Percentiles rank a stretch among this genome's conserved stretches.
Conservation (phyloP, 1,284 basidiomycete genomes). For the Fomitopsis palustris region DNA sequence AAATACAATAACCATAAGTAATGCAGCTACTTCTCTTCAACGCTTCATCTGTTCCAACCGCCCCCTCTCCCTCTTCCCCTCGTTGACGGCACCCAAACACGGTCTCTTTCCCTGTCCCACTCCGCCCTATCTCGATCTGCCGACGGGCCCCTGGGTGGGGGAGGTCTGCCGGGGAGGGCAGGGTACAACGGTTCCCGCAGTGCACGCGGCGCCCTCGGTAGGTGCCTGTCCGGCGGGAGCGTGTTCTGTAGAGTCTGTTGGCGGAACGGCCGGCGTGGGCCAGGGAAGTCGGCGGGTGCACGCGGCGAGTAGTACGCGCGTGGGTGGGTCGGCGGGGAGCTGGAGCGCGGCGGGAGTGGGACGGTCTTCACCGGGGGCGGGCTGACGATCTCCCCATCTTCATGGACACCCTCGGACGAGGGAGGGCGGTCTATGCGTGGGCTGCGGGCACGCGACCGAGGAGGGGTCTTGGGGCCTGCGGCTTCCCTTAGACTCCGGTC, state of each 20-base stretch:
- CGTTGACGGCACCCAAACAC: conserved; percentile 1
- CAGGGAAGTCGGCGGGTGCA: conserved; percentile 18
- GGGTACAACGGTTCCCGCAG: conserved; percentile 32
- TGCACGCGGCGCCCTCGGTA: conserved; percentile 54
- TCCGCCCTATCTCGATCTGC: conserved; percentile 6
- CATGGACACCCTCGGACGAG: conserved; percentile 33
- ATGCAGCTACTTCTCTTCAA: neutral
- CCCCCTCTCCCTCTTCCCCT: neutral
- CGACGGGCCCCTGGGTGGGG: conserved; percentile 39
- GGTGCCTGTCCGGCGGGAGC: conserved; percentile 29
- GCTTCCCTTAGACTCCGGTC: neutral
- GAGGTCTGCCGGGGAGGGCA: conserved; percentile 16
- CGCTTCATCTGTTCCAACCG: neutral
- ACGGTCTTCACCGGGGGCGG: conserved; percentile 28
- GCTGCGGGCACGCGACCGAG: neutral
- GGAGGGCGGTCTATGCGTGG: neutral
- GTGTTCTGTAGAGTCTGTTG: conserved; percentile 19
- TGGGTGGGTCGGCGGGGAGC: conserved; percentile 45
- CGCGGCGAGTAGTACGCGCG: conserved; percentile 32
- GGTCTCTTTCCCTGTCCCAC: conserved; percentile 6
- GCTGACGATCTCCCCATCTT: conserved; percentile 54
- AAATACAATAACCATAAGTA: conserved; percentile 1
- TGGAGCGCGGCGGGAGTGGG: conserved; percentile 32
- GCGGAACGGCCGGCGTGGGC: conserved; percentile 13
- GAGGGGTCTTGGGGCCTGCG: neutral